A percentile compares a stretch with the other conserved stretches of the same genome.
Conservation (phyloP, 306 rosid species). For the Inga oerstediana region DNA sequence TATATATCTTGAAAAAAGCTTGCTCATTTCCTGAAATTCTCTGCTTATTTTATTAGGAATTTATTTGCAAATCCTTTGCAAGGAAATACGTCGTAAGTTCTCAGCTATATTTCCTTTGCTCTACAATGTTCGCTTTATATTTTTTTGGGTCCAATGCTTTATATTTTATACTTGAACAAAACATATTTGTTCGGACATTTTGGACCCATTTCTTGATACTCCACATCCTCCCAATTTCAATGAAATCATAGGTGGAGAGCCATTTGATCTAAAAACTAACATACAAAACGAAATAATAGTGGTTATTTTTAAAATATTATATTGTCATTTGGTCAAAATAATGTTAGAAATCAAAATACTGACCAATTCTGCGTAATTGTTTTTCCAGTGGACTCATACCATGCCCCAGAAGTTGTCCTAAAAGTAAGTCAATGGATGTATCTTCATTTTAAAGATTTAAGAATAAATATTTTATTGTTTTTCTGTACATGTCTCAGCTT, state of each 20-base stretch:
- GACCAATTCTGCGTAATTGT: conserved; percentile 22
- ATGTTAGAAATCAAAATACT: background rate
- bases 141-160: too few relatives aligned
- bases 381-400: conserved; percentile 33
- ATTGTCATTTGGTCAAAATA: too few relatives aligned
- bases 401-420: conserved; percentile 39
- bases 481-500: conserved; percentile 25
- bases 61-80: conserved; percentile 50
- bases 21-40: background rate
- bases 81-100: conserved; percentile 48
- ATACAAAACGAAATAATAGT: too few relatives aligned
- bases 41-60: conserved; percentile 40
- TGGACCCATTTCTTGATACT: too few relatives aligned
- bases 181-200: too few relatives aligned
- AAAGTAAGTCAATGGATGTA: conserved; percentile 30
- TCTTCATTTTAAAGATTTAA: background rate
- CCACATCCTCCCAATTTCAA: too few relatives aligned
- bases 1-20: too few relatives aligned
- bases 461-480: too few relatives aligned
- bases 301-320: too few relatives aligned
- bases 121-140: background rate
- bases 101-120: background rate
- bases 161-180: too few relatives aligned
- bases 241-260: too few relatives aligned
- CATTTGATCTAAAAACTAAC: too few relatives aligned